Conservation (phyloP, 768 basidiomycete species). For the Phylloporus rhodoxanthus region DNA sequence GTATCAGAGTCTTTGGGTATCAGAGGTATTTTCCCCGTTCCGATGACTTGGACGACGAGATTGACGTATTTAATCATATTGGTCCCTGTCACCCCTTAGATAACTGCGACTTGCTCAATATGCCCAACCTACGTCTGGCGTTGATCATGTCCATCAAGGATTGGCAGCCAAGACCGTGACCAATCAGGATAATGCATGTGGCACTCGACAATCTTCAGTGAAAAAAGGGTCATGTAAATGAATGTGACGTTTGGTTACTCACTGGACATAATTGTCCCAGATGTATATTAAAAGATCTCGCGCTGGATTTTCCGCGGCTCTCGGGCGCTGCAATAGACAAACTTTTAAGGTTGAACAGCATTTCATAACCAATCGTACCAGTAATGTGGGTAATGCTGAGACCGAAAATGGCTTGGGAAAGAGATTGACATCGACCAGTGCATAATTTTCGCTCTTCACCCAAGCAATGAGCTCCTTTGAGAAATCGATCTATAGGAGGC, state of each 20-base stretch:
- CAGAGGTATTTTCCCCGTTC: conserved; percentile 50
- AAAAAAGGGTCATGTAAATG: background rate
- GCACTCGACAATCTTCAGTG: conserved; percentile 61
- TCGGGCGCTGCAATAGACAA: conserved; percentile 32
- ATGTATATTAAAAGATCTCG: conserved; percentile 70
- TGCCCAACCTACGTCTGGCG: conserved; percentile 50
- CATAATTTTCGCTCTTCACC: conserved; percentile 61
- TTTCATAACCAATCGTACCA: conserved; percentile 26
- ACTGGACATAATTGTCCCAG: conserved; percentile 98
- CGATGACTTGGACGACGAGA: conserved; percentile 75
- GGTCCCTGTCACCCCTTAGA: conserved; percentile 29
- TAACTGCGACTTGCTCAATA: background rate
- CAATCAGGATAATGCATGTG: conserved; percentile 71
- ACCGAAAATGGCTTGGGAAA: conserved; percentile 51
- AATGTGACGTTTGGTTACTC: conserved; percentile 24
- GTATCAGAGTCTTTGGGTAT: conserved; percentile 51
- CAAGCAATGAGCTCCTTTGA: conserved; percentile 76
- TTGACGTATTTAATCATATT: conserved; percentile 60
- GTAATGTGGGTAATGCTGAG: conserved; percentile 19
- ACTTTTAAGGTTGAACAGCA: background rate
- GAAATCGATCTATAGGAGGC: conserved; percentile 70
- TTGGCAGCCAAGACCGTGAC: conserved; percentile 80
- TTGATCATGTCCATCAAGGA: conserved; percentile 71
- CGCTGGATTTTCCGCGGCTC: conserved; percentile 40
- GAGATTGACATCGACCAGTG: conserved; percentile 83